phyloP scores from a whole-genome alignment of 2,329 filamentous ascomycete genomes.

The Penicillium oxalicum region DNA sequence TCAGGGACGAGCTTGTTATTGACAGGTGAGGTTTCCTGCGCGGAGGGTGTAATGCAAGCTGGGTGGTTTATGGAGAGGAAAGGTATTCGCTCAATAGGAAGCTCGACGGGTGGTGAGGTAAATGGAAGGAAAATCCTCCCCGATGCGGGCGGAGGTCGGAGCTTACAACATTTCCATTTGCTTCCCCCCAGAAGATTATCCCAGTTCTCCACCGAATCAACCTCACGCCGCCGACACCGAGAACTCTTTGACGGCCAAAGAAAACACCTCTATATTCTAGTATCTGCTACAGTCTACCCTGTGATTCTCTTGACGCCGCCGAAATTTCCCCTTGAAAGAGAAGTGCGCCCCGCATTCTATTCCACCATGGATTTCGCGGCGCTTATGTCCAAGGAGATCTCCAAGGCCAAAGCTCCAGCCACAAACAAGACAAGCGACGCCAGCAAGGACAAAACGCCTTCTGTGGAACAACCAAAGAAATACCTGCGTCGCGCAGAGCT shows the following conservation, averaged over 20 bases:
- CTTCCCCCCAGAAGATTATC: slow-evolving; percentile 10
- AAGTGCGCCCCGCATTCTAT: neutral
- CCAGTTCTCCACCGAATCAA: slow-evolving; percentile 1
- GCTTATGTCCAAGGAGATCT: slow-evolving; percentile 87
- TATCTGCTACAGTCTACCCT: too few species aligned
- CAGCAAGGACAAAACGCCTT: slow-evolving; percentile 14
- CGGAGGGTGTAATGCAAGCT: too few species aligned
- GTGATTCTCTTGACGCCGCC: too few species aligned
- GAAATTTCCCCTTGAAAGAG: neutral
- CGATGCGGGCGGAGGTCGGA: slow-evolving; percentile 11
- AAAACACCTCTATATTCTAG: neutral
- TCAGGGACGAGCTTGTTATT: neutral
- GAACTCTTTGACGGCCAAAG: too few species aligned
- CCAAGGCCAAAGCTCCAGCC: slow-evolving; percentile 61
- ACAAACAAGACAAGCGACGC: slow-evolving; percentile 22
- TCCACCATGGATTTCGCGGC: slow-evolving; percentile 85
- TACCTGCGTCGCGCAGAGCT: slow-evolving; percentile 80
- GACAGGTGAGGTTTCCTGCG: too few species aligned
- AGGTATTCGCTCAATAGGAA: neutral
- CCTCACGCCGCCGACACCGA: neutral
- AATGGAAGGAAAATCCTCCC: slow-evolving; percentile 1
- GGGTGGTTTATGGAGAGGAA: neutral
- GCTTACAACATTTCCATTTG: slow-evolving; percentile 7
- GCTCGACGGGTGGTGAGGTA: neutral
- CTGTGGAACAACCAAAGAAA: slow-evolving; percentile 53